These are phyloP conservation scores for Scenedesmus sp. DNA, from an alignment of 163 green algal species.

Conservation along the genomic window DNA sequence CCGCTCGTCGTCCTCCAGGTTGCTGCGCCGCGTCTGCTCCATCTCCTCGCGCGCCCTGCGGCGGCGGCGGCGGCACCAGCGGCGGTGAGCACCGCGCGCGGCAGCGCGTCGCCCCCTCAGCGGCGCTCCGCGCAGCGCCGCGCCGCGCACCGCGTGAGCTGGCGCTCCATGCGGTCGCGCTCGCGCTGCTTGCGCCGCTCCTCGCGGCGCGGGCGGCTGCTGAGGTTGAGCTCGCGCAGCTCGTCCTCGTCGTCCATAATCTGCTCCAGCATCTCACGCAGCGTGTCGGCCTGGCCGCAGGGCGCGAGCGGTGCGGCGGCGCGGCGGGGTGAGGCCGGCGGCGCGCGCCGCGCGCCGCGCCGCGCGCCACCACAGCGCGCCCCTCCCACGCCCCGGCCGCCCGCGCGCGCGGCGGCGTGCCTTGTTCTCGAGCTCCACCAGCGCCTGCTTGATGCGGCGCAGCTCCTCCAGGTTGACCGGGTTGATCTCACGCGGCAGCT, in stretches of 20 bases:
- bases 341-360: too few species aligned
- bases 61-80: too few species aligned
- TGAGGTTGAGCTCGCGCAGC: conserved; percentile 90
- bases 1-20: conserved; percentile 46
- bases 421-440: conserved; percentile 95
- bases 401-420: conserved; percentile 50
- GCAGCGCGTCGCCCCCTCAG: too few species aligned
- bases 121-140: too few species aligned
- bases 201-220: conserved; percentile 77
- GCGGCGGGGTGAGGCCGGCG: too few species aligned
- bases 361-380: too few species aligned
- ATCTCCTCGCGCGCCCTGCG: conserved; percentile 53
- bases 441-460: conserved; percentile 87
- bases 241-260: conserved; percentile 98
- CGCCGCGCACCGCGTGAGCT: conserved; percentile 57
- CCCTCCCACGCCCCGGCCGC: too few species aligned
- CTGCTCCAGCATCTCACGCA: conserved; percentile 88
- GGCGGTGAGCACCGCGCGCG: too few species aligned
- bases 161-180: conserved; percentile 77
- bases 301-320: too few species aligned
- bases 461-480: conserved; percentile 96
- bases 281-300: conserved; percentile 28
- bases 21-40: conserved; percentile 34
- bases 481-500: conserved; percentile 90
- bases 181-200: conserved; percentile 82